Evolutionary conservation across 2,329 filamentous ascomycete species (phyloP).

Genomic region (Tympanopsis confertula): DNA sequence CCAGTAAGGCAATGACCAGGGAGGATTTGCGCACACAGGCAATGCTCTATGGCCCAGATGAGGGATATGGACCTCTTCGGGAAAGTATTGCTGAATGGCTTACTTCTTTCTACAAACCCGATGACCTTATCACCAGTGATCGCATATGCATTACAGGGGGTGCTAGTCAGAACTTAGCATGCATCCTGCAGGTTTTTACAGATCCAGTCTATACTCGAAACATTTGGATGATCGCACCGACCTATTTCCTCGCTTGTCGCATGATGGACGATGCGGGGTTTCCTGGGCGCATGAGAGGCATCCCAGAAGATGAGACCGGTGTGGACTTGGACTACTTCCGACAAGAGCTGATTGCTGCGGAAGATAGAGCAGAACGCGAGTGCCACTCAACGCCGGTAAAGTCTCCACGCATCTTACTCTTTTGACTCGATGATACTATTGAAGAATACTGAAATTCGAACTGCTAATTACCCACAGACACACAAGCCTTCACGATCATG

Average conservation of each 20-base stretch:
- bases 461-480: too few relatives aligned
- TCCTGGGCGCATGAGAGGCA: slow-evolving; percentile 35
- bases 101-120: slow-evolving; percentile 33
- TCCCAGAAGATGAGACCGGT: slow-evolving; percentile 48
- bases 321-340: slow-evolving; percentile 39
- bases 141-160: slow-evolving; percentile 50
- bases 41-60: slow-evolving; percentile 46
- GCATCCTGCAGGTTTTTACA: slow-evolving; percentile 46
- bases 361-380: background rate
- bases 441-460: too few relatives aligned
- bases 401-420: background rate
- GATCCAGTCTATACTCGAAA: slow-evolving; percentile 48
- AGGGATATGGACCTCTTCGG: slow-evolving; percentile 37
- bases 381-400: slow-evolving; percentile 4
- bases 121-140: slow-evolving; percentile 24
- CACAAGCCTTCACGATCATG: slow-evolving; percentile 36
- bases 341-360: slow-evolving; percentile 21
- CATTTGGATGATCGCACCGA: slow-evolving; percentile 51
- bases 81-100: slow-evolving; percentile 43
- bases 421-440: background rate
- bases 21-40: slow-evolving; percentile 30
- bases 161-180: slow-evolving; percentile 49
- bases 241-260: slow-evolving; percentile 49
- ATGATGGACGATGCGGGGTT: slow-evolving; percentile 53
- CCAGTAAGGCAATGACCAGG: slow-evolving; percentile 32